Base-by-base conservation (phyloP, 768 basidiomycete species). In the Rhodotorula toruloides region DNA sequence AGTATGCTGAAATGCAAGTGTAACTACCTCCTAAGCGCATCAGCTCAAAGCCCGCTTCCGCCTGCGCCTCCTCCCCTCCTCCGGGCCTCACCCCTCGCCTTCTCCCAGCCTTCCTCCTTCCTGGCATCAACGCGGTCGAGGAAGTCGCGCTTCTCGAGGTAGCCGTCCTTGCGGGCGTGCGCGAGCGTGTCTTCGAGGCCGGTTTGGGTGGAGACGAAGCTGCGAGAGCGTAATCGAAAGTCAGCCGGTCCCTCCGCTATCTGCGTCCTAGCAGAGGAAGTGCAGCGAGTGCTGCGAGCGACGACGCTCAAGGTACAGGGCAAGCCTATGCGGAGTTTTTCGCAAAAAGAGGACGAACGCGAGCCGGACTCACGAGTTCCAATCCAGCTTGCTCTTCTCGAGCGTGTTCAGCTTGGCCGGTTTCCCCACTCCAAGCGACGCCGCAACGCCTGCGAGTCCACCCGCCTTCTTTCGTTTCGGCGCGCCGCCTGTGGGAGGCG, bases 311-410 rank as follows among this genome's bases (percentile, higher is more conserved):
- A n/a, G n/a, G n/a, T n/a, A n/a, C n/a, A n/a, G n/a, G n/a, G n/a
- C n/a, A n/a, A n/a, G n/a, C n/a, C n/a, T n/a, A n/a, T n/a, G n/a
- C n/a, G n/a, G n/a, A n/a, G n/a, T n/a, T 14, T 14, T 4, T 46
- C 17, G 16, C 25, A 39, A 27, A 22, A 7, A 27, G 32, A 36
- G 32, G 19, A 22, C 13, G 46, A 19, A 29, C 25, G 36, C 25
- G 32, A 43, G 34, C 34, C 19, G 32, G 37, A 55, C 68, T 40
- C n/a, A 69, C 67, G 60, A 55, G 36, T 82, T 81, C 90, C 90
- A 92, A 75, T 92, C 90, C 83, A 92, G 84, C 19, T 87, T 84
- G 0, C 88, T 89, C 76, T 91, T 91, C 68, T 90, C 89, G 21
- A 92, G 80, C 32, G 89, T 91, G 31, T 87, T 85, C 13, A 92